Percentiles rank a stretch among this genome's conserved stretches.
Evolutionary conservation across 352 stramenopile species (phyloP).

Genomic region (Globisporangium okanoganense): DNA sequence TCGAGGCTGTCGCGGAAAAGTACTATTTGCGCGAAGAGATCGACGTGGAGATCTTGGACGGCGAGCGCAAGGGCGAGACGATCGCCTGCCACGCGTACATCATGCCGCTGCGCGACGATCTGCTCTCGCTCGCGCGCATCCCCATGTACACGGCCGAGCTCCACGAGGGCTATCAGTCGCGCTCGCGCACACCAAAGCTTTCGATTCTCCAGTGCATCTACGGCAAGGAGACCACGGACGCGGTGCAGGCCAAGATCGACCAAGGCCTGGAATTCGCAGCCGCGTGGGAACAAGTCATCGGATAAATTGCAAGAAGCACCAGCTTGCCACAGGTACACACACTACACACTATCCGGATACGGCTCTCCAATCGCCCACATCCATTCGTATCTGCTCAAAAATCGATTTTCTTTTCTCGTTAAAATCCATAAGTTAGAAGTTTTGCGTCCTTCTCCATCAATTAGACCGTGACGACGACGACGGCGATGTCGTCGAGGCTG

Average conservation of each 20-base stretch:
- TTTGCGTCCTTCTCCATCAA: not conserved
- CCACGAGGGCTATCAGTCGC: slow-evolving; percentile 45
- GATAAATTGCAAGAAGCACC: not conserved
- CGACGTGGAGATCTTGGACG: slow-evolving; percentile 45
- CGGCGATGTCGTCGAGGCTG: slow-evolving; percentile 65
- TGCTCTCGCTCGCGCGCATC: slow-evolving; percentile 46
- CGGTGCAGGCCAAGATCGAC: slow-evolving; percentile 39
- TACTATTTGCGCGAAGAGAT: slow-evolving; percentile 71
- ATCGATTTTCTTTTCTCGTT: slow-evolving; percentile 6
- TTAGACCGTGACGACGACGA: slow-evolving; percentile 51
- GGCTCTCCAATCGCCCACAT: no score
- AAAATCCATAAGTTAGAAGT: slow-evolving; percentile 6
- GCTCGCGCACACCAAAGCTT: slow-evolving; percentile 35
- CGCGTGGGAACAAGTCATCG: slow-evolving; percentile 29
- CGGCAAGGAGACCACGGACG: slow-evolving; percentile 28
- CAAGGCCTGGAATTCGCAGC: slow-evolving; percentile 36
- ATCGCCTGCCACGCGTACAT: slow-evolving; percentile 52
- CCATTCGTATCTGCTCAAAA: slow-evolving; percentile 3
- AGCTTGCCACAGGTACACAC: not conserved
- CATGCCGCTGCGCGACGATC: slow-evolving; percentile 46
- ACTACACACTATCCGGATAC: no score
- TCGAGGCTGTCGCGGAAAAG: slow-evolving; percentile 65
- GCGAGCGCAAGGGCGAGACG: slow-evolving; percentile 30
- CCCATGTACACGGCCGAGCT: slow-evolving; percentile 46
- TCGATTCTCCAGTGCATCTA: slow-evolving; percentile 59